Evolutionary conservation across 2,329 filamentous ascomycete genomes (phyloP), one percentile per base, ranked within the genome.

Genomic region (Fusarium subtropicale): DNA sequence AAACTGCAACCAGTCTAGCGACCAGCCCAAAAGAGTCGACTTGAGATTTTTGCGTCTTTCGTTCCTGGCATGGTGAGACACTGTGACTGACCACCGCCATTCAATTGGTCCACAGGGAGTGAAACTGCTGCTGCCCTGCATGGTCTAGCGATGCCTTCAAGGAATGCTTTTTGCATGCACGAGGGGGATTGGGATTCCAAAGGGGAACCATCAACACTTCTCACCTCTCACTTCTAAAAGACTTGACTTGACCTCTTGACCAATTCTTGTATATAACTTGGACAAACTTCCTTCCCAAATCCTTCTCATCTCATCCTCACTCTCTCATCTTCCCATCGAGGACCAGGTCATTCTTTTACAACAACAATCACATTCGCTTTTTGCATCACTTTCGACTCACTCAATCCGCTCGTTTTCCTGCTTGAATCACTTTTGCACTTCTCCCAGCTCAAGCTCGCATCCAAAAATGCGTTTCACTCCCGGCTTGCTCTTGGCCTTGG

Each of bases 341-440:
- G 67, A 51, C 36, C 62, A 68, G 67, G 33, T 65, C 68, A 71
- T 41, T 71, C 68, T 36, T 71, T 71, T 69, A 52, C 50, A 36
- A 57, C 33, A 68, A 57, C 20, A 39, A 44, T 24, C 30, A 48
- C 52, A 48, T 42, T 60, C 42, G 15, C 48, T 52, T 52, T 28
- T 20, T 15, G 39, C 24, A 11, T 10, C 16, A 4, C 6, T 13
- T n/a, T 13, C n/a, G 7, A 50, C 22, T 50, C 34, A 52, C 24
- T 33, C 16, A 16, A 20, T 63, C 10, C 59, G 57, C 48, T 58
- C 66, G 20, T 15, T 68, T 55, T 28, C 34, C 46, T 18, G 31
- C 34, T 50, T 18, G 31, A 47, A 31, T 52, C n/a, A 47, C 41
- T 60, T 18, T 36, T 20, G 36, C 11, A 38, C n/a, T 38, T 38